Percentiles rank a stretch among this genome's conserved stretches.
Conservation (phyloP, 1,139 yeast species). For the Candida smagusa region DNA sequence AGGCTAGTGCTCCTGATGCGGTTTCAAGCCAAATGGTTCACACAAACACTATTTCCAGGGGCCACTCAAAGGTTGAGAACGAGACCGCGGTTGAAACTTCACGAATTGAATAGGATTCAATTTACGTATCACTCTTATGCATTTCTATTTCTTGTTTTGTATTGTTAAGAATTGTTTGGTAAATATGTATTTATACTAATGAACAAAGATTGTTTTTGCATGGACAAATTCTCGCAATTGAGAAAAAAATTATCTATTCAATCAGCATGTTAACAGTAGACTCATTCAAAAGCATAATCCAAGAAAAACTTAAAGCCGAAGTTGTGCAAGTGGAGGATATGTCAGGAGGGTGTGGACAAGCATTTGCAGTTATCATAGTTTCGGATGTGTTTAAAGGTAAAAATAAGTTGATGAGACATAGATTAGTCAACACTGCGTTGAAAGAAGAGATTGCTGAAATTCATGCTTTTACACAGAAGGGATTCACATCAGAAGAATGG, state of each 20-base stretch:
- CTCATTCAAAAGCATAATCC: constrained; percentile 42
- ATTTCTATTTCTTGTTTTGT: neutral
- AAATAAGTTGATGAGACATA: constrained; percentile 80
- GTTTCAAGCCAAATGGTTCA: constrained; percentile 28
- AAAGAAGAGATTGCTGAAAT: constrained; percentile 80
- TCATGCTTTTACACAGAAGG: constrained; percentile 94
- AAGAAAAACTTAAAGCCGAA: constrained; percentile 48
- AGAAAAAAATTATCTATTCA: constrained; percentile 1
- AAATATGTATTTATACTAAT: neutral
- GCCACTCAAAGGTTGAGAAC: constrained; percentile 29
- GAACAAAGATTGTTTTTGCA: neutral
- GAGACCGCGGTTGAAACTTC: constrained; percentile 30
- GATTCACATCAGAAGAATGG: constrained; percentile 75
- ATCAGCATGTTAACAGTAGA: constrained; percentile 41
- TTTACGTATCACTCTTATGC: neutral
- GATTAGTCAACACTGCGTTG: constrained; percentile 76
- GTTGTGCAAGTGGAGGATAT: constrained; percentile 66
- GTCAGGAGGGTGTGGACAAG: constrained; percentile 88
- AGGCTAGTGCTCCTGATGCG: constrained; percentile 15
- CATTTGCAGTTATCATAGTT: constrained; percentile 83
- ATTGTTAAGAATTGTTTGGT: neutral
- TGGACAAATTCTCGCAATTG: neutral
- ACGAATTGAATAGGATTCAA: constrained; percentile 7
- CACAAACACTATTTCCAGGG: constrained; percentile 33
- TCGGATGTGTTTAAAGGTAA: constrained; percentile 70